phyloP scores from a whole-genome alignment of 345 rosid species.

The Stellera chamaejasme region DNA sequence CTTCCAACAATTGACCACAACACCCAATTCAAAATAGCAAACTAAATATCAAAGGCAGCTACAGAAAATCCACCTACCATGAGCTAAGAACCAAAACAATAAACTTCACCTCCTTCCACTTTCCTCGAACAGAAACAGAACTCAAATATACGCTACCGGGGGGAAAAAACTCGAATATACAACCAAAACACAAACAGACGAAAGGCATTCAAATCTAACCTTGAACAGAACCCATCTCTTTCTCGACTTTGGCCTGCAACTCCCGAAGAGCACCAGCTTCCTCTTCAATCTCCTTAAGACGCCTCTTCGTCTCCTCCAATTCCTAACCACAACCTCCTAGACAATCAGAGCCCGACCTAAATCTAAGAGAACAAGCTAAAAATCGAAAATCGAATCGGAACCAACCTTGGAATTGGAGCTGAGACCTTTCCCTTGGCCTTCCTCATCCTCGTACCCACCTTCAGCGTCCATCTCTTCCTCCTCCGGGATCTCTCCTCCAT shows the following conservation, averaged over 20 bases:
- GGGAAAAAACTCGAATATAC: too few species aligned
- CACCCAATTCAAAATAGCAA: background rate
- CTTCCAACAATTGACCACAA: background rate
- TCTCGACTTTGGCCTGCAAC: conserved; percentile 99
- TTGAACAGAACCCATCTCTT: conserved; percentile 96
- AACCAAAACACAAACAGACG: background rate
- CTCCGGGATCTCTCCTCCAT: conserved; percentile 81
- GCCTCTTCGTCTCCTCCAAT: conserved; percentile 95
- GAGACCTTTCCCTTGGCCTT: conserved; percentile 38
- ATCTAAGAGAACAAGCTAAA: background rate
- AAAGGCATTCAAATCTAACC: conserved; percentile 25
- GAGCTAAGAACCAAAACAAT: too few species aligned
- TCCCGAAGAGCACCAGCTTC: conserved; percentile 98
- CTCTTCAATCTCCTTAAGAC: conserved; percentile 92
- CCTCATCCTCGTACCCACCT: conserved; percentile 46
- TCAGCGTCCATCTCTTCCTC: conserved; percentile 79
- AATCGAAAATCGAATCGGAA: background rate
- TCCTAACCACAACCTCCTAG: conserved; percentile 34
- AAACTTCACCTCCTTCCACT: too few species aligned
- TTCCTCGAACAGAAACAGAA: too few species aligned
- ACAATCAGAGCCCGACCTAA: background rate
- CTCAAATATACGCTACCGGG: background rate
- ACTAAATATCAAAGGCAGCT: background rate
- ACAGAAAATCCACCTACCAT: too few species aligned
- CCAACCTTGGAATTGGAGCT: conserved; percentile 56